phyloP scores from a whole-genome alignment of 2,329 filamentous ascomycete genomes.

The Ophiostoma sp. region DNA sequence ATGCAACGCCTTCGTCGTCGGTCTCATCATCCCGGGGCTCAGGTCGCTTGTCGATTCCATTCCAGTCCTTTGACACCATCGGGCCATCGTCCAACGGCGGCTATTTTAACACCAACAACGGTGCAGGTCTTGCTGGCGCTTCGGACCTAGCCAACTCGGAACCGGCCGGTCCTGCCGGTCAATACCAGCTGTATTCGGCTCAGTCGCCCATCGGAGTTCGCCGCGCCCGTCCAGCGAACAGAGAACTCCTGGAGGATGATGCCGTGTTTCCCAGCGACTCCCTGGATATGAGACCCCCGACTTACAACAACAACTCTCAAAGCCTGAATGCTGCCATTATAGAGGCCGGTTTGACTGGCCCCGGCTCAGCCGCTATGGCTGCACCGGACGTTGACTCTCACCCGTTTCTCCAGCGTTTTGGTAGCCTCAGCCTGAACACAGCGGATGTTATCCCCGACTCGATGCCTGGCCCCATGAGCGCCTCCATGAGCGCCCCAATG shows the following conservation, averaged over 20 bases:
- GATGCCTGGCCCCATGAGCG: constrained; percentile 42
- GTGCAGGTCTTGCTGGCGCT: constrained; percentile 36
- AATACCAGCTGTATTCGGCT: constrained; percentile 65
- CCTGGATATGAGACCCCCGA: constrained; percentile 51
- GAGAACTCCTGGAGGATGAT: constrained; percentile 70
- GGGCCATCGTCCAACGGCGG: constrained; percentile 57
- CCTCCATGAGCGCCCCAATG: constrained; percentile 37
- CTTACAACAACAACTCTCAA: not conserved
- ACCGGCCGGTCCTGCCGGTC: constrained; percentile 41
- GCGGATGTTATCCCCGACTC: not conserved
- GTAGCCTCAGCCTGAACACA: constrained; percentile 40
- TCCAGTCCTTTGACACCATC: constrained; percentile 55
- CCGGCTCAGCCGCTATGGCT: not conserved
- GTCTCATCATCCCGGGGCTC: constrained; percentile 49
- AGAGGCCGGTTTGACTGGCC: not conserved
- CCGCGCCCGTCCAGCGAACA: constrained; percentile 61
- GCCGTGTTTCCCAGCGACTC: constrained; percentile 70
- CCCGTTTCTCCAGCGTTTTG: not conserved
- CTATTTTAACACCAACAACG: constrained; percentile 46
- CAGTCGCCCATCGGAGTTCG: constrained; percentile 73
- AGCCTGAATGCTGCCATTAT: not conserved
- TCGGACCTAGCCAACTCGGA: constrained; percentile 60
- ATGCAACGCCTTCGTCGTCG: constrained; percentile 40
- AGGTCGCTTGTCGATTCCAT: constrained; percentile 60
- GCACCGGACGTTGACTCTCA: not conserved